Percentiles rank a stretch among this genome's conserved stretches.
These are phyloP conservation scores for Dipteronia sinensis DNA, from an alignment of 345 rosid species.

Conservation along the genomic window DNA sequence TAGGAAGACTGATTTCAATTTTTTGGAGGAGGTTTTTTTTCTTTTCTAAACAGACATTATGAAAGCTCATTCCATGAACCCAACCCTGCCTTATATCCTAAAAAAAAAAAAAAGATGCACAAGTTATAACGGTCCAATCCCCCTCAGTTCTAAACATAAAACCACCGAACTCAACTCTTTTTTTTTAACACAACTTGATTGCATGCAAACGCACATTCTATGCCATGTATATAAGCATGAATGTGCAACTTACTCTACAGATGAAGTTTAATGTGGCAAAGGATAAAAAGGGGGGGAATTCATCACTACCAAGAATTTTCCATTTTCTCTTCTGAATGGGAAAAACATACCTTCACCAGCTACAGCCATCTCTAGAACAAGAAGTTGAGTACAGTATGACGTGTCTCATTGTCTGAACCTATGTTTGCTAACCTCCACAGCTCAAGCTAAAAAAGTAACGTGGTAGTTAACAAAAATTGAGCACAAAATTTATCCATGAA, in stretches of 20 bases:
- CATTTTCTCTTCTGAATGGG: slow-evolving; percentile 14
- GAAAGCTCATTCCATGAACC: not conserved
- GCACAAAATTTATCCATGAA: slow-evolving; percentile 23
- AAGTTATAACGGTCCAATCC: too few relatives aligned
- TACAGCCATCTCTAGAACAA: slow-evolving; percentile 25
- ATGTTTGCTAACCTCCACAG: slow-evolving; percentile 34
- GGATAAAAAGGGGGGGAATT: not conserved
- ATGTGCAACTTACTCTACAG: slow-evolving; percentile 3
- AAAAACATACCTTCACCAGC: slow-evolving; percentile 45
- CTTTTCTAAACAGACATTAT: not conserved
- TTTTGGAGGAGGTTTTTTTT: not conserved
- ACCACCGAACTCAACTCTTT: too few relatives aligned
- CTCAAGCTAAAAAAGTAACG: slow-evolving; percentile 32
- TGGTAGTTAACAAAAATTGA: slow-evolving; percentile 33
- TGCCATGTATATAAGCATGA: slow-evolving; percentile 1
- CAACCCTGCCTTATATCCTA: not conserved
- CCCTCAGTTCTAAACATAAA: too few relatives aligned
- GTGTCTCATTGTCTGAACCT: slow-evolving; percentile 20
- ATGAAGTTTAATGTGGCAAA: not conserved
- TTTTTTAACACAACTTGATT: not conserved
- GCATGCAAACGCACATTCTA: not conserved
- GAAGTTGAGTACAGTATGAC: slow-evolving; percentile 16
- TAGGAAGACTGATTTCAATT: not conserved
- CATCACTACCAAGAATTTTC: not conserved
- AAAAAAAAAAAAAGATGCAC: not conserved